phyloP scores from a whole-genome alignment of 139 green algal species.

The Auxenochlorella pyrenoidosa region DNA sequence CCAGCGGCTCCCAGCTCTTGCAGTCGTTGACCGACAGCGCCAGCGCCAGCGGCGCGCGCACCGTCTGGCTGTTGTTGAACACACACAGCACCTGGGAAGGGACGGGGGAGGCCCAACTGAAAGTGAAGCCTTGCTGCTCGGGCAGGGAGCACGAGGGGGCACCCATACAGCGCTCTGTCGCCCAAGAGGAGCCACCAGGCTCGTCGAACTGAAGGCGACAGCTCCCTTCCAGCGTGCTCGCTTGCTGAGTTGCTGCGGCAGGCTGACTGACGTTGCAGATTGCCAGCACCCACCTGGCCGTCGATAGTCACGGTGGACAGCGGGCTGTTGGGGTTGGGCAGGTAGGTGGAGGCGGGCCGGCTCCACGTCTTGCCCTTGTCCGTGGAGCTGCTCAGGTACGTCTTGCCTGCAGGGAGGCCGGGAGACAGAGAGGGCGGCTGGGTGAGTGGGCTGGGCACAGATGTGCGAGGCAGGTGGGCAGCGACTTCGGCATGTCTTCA shows the following conservation, averaged over 20 bases:
- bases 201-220: too few species aligned
- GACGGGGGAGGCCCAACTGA: not conserved
- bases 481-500: not conserved
- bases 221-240: too few species aligned
- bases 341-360: not conserved
- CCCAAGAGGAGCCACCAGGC: too few species aligned
- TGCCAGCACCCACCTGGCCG: constrained; percentile 9
- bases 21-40: constrained; percentile 40
- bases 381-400: constrained; percentile 31
- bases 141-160: too few species aligned
- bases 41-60: constrained; percentile 23
- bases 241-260: too few species aligned
- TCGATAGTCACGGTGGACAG: constrained; percentile 35
- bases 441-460: not conserved
- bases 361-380: constrained; percentile 48
- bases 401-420: constrained; percentile 6
- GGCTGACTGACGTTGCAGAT: too few species aligned
- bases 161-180: too few species aligned
- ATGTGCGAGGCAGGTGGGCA: not conserved
- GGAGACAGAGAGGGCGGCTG: not conserved
- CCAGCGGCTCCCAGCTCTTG: constrained; percentile 43
- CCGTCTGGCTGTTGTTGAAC: constrained; percentile 34
- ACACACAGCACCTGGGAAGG: constrained; percentile 25
- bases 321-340: constrained; percentile 57
- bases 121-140: too few species aligned